Evolutionary conservation across 2,329 filamentous ascomycete species (phyloP).

Genomic region (Zymoseptoria brevis): DNA sequence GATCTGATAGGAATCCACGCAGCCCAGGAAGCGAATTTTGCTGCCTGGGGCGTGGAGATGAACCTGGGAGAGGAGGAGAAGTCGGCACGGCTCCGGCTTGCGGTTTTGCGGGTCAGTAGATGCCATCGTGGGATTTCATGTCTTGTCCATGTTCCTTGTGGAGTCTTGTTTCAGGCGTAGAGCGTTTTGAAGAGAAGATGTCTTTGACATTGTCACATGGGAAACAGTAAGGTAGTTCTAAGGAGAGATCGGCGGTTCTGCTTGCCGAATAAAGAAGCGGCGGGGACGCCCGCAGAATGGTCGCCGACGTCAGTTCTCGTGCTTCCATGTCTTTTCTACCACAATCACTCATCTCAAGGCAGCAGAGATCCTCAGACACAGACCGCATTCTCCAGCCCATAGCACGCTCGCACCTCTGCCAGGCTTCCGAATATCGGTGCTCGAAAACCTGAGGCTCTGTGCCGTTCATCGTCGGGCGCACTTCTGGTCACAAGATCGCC

Average conservation of each 20-base stretch:
- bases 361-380: not conserved
- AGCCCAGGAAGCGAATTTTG: constrained; percentile 91
- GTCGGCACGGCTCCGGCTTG: constrained; percentile 48
- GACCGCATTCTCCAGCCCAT: not conserved
- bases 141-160: not conserved
- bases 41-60: constrained; percentile 39
- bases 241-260: not conserved
- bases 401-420: not conserved
- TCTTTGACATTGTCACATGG: not conserved
- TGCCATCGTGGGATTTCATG: constrained; percentile 4
- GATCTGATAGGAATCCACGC: constrained; percentile 54
- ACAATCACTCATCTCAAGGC: not conserved
- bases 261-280: not conserved
- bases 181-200: not conserved
- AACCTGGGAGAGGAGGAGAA: constrained; percentile 44
- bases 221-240: too few species aligned
- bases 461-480: not conserved
- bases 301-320: not conserved
- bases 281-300: not conserved
- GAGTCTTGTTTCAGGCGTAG: not conserved
- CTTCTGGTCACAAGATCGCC: not conserved
- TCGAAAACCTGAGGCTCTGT: not conserved
- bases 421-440: not conserved
- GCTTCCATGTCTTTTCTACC: not conserved
- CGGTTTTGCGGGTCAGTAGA: constrained; percentile 4